Percentiles rank a stretch among this genome's conserved stretches.
Evolutionary conservation across 169 alveolate genomes (phyloP).

Genomic region (Babesia ovata): DNA sequence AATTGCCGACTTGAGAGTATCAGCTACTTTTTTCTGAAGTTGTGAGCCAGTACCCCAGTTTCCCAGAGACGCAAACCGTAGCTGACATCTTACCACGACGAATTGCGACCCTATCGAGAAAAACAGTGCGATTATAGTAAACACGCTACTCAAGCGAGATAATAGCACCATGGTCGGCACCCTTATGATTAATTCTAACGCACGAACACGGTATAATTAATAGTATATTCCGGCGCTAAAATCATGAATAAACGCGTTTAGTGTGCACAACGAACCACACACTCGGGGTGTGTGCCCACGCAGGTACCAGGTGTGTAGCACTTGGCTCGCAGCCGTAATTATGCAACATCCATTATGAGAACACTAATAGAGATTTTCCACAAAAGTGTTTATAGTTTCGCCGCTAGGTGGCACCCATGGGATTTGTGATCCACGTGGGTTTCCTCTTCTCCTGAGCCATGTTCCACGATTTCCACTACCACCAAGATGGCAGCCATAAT

Average conservation of each 20-base stretch:
- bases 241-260: not conserved
- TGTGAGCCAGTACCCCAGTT: constrained; percentile 84
- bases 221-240: not conserved
- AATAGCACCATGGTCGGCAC: constrained; percentile 20
- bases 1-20: constrained; percentile 76
- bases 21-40: constrained; percentile 78
- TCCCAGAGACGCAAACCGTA: constrained; percentile 84
- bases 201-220: not conserved
- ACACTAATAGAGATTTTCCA: too few relatives aligned
- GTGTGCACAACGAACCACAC: constrained; percentile 57
- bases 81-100: constrained; percentile 66
- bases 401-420: too few relatives aligned
- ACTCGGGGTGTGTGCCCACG: not conserved
- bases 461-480: constrained; percentile 42
- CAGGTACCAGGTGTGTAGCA: too few relatives aligned
- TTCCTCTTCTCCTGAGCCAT: not conserved
- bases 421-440: too few relatives aligned
- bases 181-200: not conserved
- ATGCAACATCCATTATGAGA: too few relatives aligned
- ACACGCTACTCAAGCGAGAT: not conserved
- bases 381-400: too few relatives aligned
- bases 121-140: constrained; percentile 9
- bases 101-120: constrained; percentile 2
- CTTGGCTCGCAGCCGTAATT: too few relatives aligned
- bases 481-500: constrained; percentile 51